Conservation (phyloP, 176 grass and related monocot species). For the Puya raimondii region DNA sequence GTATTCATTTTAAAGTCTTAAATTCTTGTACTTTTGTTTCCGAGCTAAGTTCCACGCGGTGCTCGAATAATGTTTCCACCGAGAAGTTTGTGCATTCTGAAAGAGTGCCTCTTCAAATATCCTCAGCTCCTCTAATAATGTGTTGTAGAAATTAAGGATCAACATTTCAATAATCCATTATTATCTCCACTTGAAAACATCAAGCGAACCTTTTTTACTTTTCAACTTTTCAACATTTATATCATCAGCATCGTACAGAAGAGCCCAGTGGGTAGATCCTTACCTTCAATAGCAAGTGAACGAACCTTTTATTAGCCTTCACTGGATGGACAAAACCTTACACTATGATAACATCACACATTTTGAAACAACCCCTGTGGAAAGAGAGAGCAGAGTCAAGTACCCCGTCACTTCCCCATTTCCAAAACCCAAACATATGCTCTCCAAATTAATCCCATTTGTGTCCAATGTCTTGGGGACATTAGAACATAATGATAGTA, state of each 20-base stretch:
- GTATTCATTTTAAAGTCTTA: too few species aligned
- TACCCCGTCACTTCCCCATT: not conserved
- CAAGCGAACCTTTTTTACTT: not conserved
- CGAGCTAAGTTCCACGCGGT: too few species aligned
- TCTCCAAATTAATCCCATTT: not conserved
- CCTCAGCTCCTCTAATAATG: too few species aligned
- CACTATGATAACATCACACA: conserved; percentile 10
- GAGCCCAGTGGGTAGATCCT: not conserved
- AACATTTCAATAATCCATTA: too few species aligned
- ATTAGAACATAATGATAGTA: conserved; percentile 20
- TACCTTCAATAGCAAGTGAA: conserved; percentile 15
- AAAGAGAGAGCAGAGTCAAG: not conserved
- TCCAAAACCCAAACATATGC: not conserved
- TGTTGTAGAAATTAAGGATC: too few species aligned
- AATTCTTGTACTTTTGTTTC: too few species aligned
- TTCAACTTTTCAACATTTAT: not conserved
- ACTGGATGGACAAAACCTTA: not conserved
- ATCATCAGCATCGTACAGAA: not conserved
- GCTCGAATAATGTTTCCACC: too few species aligned
- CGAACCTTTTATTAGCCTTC: not conserved
- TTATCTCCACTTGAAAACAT: not conserved
- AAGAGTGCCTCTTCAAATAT: too few species aligned
- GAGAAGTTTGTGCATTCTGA: too few species aligned
- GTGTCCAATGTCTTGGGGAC: not conserved
- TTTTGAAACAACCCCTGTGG: not conserved